Base-by-base conservation (phyloP, 164 flowering plant genomes). In the Pachysandra terminalis region DNA sequence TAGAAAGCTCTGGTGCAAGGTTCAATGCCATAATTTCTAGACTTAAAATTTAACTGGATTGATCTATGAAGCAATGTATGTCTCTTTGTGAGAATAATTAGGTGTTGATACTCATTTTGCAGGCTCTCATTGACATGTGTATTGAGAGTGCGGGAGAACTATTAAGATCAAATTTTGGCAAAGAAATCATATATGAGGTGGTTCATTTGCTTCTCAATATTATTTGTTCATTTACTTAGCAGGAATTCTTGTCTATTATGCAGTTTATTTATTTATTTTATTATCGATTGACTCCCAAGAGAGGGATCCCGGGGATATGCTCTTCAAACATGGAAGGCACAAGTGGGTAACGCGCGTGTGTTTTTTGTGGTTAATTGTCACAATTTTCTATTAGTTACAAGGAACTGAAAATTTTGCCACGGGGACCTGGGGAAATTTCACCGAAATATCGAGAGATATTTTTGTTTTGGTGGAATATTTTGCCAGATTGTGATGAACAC, bases 171-270 rank as follows among this genome's bases (percentile, higher is more conserved):
- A 85, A 87, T 74, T 82, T 87, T 74, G 99, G 95, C 49, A 88
- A 83, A 82, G 99, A 95, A 53, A 74, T 90, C 71, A 56, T 96
- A 58, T 96, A 88, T 70, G 99, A 93, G 98, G 99, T 92, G 56
- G 60, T 64, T 63, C 23, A 21, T 27, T 24, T 49, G 14, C n/a
- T n/a, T 61, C 5, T 56, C 8, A 56, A 35, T 52, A 4, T 41
- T 55, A 15, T 55, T 55, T 23, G 21, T 54, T 6, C 19, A 41
- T 37, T 51, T 17, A 66, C 56, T 19, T 25, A 17, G 32, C 9
- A 23, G 15, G 9, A 16, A 54, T 10, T 27, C 17, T 0, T 9
- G 45, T n/a, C 6, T 26, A 19, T 21, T 41, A 0, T 23, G 14
- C 12, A n/a, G 3, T 22, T 9, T 19, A n/a, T n/a, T n/a, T n/a